Evolutionary conservation across 1,139 yeast genomes (phyloP), one percentile per base, ranked within the genome.

Genomic region (Protomyces macrosporus): DNA sequence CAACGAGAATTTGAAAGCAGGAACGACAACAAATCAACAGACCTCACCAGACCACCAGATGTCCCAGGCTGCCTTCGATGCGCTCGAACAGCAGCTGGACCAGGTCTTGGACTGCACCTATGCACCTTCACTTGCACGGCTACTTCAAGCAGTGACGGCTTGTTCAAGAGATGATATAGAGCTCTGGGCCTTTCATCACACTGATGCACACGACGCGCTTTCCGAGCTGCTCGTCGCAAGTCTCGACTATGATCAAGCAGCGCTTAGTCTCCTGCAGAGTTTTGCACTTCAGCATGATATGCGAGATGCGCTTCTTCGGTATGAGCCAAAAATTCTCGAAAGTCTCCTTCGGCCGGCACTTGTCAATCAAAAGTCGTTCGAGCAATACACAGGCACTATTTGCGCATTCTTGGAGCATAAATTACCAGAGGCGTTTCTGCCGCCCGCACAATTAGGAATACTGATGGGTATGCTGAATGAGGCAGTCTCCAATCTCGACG

Each of bases 311-410:
- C 10, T 58, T 34, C 35, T 58, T 3, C 7, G 16, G 4, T 10
- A 16, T n/a, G 39, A 35, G 10, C 62, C 62, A 7, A 33, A 32
- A 1, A 36, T 58, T 3, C 12, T 58, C 5, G 32, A 39, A 10
- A 45, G 52, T 10, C 40, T 58, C 33, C 32, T 58, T 9, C 40
- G 45, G 35, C 45, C 51, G 7, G 42, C 56, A 9, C 34, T 58
- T 33, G 36, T 37, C n/a, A 52, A 52, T 34, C 56, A 58, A 35
- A 39, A 16, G 33, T 51, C 62, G 5, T 58, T 58, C 45, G 52
- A 52, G 45, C 39, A 42, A 23, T 58, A 40, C 10, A 30, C 56
- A 1, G 14, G 45, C 23, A 16, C 14, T n/a, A 39, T 42, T 39
- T 16, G 32, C 32, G 40, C 62, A 16, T 23, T 58, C 23, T 35